Conservation (phyloP, 2,329 filamentous ascomycete species). For the Calycina marina region DNA sequence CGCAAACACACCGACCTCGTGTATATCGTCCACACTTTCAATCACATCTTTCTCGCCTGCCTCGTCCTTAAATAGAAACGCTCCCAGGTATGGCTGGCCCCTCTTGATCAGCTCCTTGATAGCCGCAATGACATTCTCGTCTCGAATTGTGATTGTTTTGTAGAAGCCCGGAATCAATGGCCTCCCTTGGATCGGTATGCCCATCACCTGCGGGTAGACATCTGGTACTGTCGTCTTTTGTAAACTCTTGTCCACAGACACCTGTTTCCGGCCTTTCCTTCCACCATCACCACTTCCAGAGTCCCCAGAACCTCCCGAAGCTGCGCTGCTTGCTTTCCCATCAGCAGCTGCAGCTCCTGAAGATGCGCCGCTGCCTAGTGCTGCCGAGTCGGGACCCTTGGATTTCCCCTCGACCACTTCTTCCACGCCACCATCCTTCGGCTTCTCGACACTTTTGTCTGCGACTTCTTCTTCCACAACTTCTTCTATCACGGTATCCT, state of each 20-base stretch:
- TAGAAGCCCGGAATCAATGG: conserved; percentile 97
- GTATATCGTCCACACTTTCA: conserved; percentile 76
- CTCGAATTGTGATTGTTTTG: conserved; percentile 93
- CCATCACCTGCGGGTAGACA: conserved; percentile 93
- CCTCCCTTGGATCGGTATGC: conserved; percentile 85
- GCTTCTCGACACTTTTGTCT: conserved; percentile 23
- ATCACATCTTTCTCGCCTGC: conserved; percentile 89
- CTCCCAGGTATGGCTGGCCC: conserved; percentile 92
- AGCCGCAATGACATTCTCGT: conserved; percentile 78
- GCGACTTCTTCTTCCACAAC: conserved; percentile 28
- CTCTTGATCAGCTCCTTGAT: conserved; percentile 95
- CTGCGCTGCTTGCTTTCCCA: conserved; percentile 16
- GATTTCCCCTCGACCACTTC: conserved; percentile 27
- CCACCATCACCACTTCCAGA: conserved; percentile 39
- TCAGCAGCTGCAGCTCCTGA: conserved; percentile 18
- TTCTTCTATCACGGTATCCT: conserved; percentile 23
- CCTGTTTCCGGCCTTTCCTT: conserved; percentile 52
- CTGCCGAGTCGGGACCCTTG: conserved; percentile 14
- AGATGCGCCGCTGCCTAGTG: conserved; percentile 10
- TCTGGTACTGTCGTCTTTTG: conserved; percentile 85
- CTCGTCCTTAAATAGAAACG: conserved; percentile 94
- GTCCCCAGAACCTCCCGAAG: conserved; percentile 17
- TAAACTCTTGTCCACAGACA: conserved; percentile 54
- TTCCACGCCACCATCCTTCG: conserved; percentile 27
- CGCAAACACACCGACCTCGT: conserved; percentile 93